Base-by-base conservation (phyloP, 495 filamentous ascomycete species). In the Podospora conica region DNA sequence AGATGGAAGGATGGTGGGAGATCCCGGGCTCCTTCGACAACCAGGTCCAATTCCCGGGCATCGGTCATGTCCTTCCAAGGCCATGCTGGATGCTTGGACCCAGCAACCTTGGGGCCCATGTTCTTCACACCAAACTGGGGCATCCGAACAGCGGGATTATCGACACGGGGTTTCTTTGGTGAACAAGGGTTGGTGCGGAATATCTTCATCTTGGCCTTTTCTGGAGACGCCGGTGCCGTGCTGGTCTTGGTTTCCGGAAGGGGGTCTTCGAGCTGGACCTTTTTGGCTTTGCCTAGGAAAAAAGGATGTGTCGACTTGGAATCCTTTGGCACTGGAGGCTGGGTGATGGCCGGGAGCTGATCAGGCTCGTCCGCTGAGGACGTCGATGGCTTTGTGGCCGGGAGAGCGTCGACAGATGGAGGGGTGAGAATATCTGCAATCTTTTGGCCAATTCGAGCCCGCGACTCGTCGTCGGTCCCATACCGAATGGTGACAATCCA, bases 271-370 rank as follows among this genome's bases (percentile, higher is more conserved):
- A 64, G 9, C 25, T 75, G 69, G 8, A 61, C 1, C 24, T 64
- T 72, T 60, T 75, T 75, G 31, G 68, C 1, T 64, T 84, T 85
- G 7, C 80, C 82, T 6, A 82, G 61, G 71, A 97, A 97, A 71
- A 97, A 96, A 0, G 93, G 93, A 77, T 96, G 93, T 0, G 90
- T 89, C 3, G 84, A 66, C 71, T 91, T 96, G 4, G 53, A 11
- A 18, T 53, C 27, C 53, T 68, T 63, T 3, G 57, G 28, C 11
- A 55, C 3, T 10, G 57, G 28, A 6, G 8, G 31, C 60, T 65
- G 53, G 20, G 9, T 6, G 12, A 20, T 23, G 11, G 33, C 18
- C 0, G 58, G 9, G 11, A 10, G 20, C 58, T 60, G 21, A 31
- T 21, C 9, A 12, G 28, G 18, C 61, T 65, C 27, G 3, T 74